phyloP scores from a whole-genome alignment of 352 stramenopile genomes.

The Pythium brachiatum region DNA sequence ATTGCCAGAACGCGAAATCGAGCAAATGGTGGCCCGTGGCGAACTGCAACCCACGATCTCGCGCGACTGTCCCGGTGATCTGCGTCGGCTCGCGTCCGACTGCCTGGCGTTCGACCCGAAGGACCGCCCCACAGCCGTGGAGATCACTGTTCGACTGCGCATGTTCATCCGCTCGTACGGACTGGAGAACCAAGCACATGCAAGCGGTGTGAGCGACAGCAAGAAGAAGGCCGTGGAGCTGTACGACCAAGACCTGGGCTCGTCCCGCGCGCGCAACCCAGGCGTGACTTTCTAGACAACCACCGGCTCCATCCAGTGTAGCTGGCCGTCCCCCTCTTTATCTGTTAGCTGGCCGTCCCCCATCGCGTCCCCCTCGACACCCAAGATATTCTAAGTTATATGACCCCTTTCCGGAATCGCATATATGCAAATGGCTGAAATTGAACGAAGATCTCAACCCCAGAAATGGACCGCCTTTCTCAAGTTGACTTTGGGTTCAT shows the following conservation, averaged over 20 bases:
- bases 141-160: constrained; percentile 19
- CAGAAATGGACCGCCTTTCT: background rate
- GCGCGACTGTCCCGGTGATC: constrained; percentile 10
- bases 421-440: background rate
- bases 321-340: background rate
- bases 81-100: constrained; percentile 16
- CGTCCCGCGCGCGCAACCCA: background rate
- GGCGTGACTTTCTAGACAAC: background rate
- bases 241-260: background rate
- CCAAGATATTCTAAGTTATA: background rate
- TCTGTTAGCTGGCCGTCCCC: background rate
- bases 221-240: constrained; percentile 11
- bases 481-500: no score
- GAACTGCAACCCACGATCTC: constrained; percentile 23
- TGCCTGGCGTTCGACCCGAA: constrained; percentile 22
- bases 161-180: constrained; percentile 23
- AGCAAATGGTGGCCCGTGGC: constrained; percentile 14
- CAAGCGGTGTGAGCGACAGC: constrained; percentile 3
- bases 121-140: constrained; percentile 17
- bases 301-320: background rate
- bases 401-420: no score
- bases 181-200: constrained; percentile 9
- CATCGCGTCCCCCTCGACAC: no score
- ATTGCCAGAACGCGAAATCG: constrained; percentile 12
- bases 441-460: background rate